A percentile compares a stretch with the other conserved stretches of the same genome.
phyloP scores from a whole-genome alignment of 176 grass and related monocot species.

The Triticum turgidum region DNA sequence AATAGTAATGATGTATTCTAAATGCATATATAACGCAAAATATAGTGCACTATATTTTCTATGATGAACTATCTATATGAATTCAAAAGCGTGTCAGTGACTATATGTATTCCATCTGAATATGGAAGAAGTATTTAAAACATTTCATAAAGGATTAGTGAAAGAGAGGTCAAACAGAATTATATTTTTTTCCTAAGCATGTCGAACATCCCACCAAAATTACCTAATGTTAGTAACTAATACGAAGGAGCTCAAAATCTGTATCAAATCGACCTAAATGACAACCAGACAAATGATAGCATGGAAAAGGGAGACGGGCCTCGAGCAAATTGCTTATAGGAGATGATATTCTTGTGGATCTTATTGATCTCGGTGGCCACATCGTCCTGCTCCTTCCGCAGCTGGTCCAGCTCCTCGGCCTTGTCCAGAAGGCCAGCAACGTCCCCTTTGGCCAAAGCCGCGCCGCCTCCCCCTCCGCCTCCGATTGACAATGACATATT shows the following conservation, averaged over 20 bases:
- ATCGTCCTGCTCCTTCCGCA: slow-evolving; percentile 64
- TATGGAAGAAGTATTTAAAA: no score
- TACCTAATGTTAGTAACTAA: background rate
- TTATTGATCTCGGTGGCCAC: slow-evolving; percentile 61
- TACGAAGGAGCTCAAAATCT: background rate
- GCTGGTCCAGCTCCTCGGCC: slow-evolving; percentile 71
- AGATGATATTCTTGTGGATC: slow-evolving; percentile 71
- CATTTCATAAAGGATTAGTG: no score
- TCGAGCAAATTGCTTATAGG: slow-evolving; percentile 29
- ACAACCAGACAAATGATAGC: background rate
- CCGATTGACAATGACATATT: slow-evolving; percentile 35
- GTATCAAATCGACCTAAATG: background rate
- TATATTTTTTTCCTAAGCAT: background rate
- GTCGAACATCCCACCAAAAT: background rate
- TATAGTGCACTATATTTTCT: no score
- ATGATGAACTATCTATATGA: no score
- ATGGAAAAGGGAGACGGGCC: background rate
- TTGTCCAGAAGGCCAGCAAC: slow-evolving; percentile 58
- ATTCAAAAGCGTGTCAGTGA: no score
- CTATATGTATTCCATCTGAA: no score
- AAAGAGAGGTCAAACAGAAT: no score
- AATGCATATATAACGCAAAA: no score
- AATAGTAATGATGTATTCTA: no score
- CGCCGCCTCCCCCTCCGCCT: slow-evolving; percentile 20
- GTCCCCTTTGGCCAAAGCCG: slow-evolving; percentile 29